Evolutionary conservation across 176 grass and related monocot genomes (phyloP).

Genomic region (Musa troglodytarum): DNA sequence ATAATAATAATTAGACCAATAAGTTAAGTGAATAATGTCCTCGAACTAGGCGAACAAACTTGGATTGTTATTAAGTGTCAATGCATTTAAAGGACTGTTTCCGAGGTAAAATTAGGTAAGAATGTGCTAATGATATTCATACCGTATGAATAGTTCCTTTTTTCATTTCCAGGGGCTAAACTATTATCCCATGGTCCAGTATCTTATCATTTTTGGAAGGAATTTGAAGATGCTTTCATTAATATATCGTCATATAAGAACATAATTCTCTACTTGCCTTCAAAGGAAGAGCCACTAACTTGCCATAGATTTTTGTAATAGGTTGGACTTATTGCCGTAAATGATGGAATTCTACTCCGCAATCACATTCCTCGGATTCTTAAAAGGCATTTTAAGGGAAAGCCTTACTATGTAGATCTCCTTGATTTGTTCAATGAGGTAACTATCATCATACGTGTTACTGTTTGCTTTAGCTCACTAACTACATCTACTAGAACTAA

Average conservation of each 20-base stretch:
- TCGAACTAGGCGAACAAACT: too few relatives aligned
- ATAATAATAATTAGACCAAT: too few relatives aligned
- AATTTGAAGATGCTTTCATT: not conserved
- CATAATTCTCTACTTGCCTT: not conserved
- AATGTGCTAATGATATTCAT: too few relatives aligned
- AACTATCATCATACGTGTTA: constrained; percentile 21
- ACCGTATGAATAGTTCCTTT: not conserved
- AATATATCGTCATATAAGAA: not conserved
- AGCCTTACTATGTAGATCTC: constrained; percentile 87
- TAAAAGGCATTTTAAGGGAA: constrained; percentile 74
- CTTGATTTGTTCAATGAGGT: constrained; percentile 98
- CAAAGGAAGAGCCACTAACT: not conserved
- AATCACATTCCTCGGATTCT: constrained; percentile 91
- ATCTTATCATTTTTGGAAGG: not conserved
- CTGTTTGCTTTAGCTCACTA: not conserved
- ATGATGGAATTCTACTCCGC: constrained; percentile 90
- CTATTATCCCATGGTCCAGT: not conserved
- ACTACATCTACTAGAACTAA: not conserved
- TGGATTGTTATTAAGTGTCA: too few relatives aligned
- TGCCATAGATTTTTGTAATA: constrained; percentile 23
- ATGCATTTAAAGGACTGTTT: too few relatives aligned
- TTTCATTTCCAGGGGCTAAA: not conserved
- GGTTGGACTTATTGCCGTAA: constrained; percentile 98
- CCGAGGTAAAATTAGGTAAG: too few relatives aligned
- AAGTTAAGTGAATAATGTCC: too few relatives aligned